These are phyloP conservation scores for Rutidosis leptorrhynchoides DNA, from an alignment of 129 eudicot species.

Conservation along the genomic window DNA sequence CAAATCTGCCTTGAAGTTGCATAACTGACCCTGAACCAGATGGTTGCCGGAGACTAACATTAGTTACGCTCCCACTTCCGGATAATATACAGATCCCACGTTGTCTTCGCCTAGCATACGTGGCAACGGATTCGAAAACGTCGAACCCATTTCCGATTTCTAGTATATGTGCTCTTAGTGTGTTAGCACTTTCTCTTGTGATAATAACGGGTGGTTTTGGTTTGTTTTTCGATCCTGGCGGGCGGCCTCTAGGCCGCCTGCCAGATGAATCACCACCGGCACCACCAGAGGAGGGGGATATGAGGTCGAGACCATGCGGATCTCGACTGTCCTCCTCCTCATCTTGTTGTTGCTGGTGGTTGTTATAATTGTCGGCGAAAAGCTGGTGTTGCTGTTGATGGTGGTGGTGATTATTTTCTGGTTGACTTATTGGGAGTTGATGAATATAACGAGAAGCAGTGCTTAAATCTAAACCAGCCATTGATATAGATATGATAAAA, in stretches of 20 bases:
- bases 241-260: constrained; percentile 36
- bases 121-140: constrained; percentile 30
- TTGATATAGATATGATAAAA: constrained; percentile 24
- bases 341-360: not conserved
- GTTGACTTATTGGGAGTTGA: constrained; percentile 26
- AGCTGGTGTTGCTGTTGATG: constrained; percentile 30
- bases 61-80: constrained; percentile 31
- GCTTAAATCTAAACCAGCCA: constrained; percentile 38
- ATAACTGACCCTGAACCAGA: constrained; percentile 31
- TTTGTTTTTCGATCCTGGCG: constrained; percentile 35
- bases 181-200: constrained; percentile 38
- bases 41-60: constrained; percentile 34
- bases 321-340: constrained; percentile 11
- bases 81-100: constrained; percentile 38
- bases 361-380: constrained; percentile 11
- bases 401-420: constrained; percentile 17
- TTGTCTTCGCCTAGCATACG: constrained; percentile 33
- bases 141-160: constrained; percentile 30
- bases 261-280: constrained; percentile 21
- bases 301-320: constrained; percentile 15
- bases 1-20: constrained; percentile 35
- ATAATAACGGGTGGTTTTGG: constrained; percentile 38
- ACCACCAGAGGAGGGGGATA: constrained; percentile 17
- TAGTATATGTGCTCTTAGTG: constrained; percentile 34
- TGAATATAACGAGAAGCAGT: constrained; percentile 31